Evolutionary conservation across 23 red algal species (phyloP).

Genomic region (Agarophyton chilense): DNA sequence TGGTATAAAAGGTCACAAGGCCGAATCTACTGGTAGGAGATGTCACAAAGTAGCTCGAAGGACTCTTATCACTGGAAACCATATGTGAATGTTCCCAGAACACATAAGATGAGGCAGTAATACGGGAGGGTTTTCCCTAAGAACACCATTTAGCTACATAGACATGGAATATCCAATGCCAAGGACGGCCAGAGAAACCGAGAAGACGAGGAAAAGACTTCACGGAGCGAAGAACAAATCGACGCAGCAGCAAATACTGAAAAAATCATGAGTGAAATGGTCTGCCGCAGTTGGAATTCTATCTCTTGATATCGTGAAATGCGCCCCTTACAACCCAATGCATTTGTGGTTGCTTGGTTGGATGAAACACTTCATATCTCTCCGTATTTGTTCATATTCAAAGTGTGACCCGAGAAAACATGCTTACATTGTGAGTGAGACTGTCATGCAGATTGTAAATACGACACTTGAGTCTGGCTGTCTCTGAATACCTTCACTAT

Average conservation of each 20-base stretch:
- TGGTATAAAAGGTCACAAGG: slow-evolving; percentile 3
- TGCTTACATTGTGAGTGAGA: neutral
- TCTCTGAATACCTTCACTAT: neutral
- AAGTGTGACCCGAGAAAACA: neutral
- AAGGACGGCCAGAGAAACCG: too few species aligned
- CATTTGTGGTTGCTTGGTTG: slow-evolving; percentile 9
- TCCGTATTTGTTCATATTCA: neutral
- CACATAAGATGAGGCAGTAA: neutral
- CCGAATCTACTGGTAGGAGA: neutral
- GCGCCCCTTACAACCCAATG: too few species aligned
- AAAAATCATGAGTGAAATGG: neutral
- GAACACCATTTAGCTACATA: too few species aligned
- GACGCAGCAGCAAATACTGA: neutral
- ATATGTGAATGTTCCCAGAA: neutral
- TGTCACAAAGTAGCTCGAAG: slow-evolving; percentile 11
- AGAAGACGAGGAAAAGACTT: too few species aligned
- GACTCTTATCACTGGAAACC: too few species aligned
- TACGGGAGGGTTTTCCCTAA: neutral
- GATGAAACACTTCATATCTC: neutral
- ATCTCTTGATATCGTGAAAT: neutral
- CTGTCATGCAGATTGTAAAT: too few species aligned
- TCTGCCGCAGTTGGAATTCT: neutral
- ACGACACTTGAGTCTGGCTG: neutral
- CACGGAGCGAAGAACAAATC: neutral
- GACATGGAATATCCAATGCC: too few species aligned